Evolutionary conservation across 345 rosid genomes (phyloP), one percentile per base, ranked within the genome.

Genomic region (Clarkia xantiana): DNA sequence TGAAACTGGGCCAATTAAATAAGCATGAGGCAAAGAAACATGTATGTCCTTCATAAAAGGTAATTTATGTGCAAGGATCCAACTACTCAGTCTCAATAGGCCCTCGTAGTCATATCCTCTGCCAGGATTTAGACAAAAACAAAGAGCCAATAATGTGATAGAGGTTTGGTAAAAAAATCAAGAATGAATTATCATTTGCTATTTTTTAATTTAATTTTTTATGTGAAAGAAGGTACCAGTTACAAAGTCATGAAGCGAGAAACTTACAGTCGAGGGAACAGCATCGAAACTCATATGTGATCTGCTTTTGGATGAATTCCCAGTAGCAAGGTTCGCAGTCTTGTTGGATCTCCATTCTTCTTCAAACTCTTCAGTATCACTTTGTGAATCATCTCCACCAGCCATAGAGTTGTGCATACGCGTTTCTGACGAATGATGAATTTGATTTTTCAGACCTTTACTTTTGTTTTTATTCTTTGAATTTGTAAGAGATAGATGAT

Each of bases 221-320:
- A n/a, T n/a, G 6, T 23, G 45, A 13, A 57, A 53, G 40, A 23
- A 45, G 44, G 8, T 42, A 11, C 51, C 17, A 42, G 49, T 47
- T 10, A 12, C 42, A 18, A 57, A 42, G 3, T 29, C 43, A 18
- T 34, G 34, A 9, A 39, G 17, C 15, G 42, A 51, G 16, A 45
- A 55, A 58, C 77, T 64, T 63, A 82, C 91, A 57, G 39, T 51
- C 79, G 53, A 58, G 42, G 73, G 66, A 64, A 59, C 67, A 16
- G 70, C 66, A 47, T 75, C 84, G 63, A 61, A 63, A 77, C 85
- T 78, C 66, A 71, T 77, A 49, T 78, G 77, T 56, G 81, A 73
- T 56, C 80, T 81, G 62, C 69, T 69, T 60, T 72, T 68, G 42
- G 91, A 81, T 2, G 70, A 69, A 41, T 82, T 89, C 58, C 66